Evolutionary conservation across 106 monocot species (phyloP).

Genomic region (Narthecium ossifragum): DNA sequence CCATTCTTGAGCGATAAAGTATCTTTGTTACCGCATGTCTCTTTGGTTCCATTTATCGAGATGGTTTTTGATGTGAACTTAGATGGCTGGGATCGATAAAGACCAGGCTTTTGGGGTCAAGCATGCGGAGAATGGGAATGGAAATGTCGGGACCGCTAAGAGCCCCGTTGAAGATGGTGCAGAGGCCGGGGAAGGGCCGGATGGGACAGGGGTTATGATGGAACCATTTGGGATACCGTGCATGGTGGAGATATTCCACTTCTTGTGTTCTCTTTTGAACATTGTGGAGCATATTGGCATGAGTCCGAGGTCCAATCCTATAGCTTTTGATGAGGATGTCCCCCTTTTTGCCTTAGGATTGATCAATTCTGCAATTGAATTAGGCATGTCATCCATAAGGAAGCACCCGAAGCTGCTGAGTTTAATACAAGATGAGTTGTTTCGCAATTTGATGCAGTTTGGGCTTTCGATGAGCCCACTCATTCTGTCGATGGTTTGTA

Average conservation of each 20-base stretch:
- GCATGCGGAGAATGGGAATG: slow-evolving; percentile 64
- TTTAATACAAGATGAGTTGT: slow-evolving; percentile 81
- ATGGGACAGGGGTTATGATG: slow-evolving; percentile 26
- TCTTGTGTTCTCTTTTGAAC: slow-evolving; percentile 83
- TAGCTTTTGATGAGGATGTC: slow-evolving; percentile 86
- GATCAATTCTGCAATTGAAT: slow-evolving; percentile 82
- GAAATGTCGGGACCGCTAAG: slow-evolving; percentile 15
- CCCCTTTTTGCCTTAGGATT: slow-evolving; percentile 91
- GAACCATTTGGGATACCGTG: slow-evolving; percentile 75
- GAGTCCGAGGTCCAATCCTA: slow-evolving; percentile 43
- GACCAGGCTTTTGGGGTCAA: slow-evolving; percentile 49
- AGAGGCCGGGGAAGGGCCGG: slow-evolving; percentile 12
- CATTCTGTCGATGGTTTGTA: slow-evolving; percentile 81
- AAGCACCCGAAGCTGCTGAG: slow-evolving; percentile 65
- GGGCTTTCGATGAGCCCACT: slow-evolving; percentile 86
- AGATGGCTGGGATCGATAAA: slow-evolving; percentile 50
- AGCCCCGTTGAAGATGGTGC: slow-evolving; percentile 23
- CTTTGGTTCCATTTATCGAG: neutral
- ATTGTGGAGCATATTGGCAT: slow-evolving; percentile 65
- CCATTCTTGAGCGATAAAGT: neutral
- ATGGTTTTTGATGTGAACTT: neutral
- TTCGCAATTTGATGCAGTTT: slow-evolving; percentile 85
- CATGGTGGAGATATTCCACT: slow-evolving; percentile 89
- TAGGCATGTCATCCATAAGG: slow-evolving; percentile 54
- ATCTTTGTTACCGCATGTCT: neutral